phyloP scores from a whole-genome alignment of 306 rosid genomes.

The Acacia crassicarpa region DNA sequence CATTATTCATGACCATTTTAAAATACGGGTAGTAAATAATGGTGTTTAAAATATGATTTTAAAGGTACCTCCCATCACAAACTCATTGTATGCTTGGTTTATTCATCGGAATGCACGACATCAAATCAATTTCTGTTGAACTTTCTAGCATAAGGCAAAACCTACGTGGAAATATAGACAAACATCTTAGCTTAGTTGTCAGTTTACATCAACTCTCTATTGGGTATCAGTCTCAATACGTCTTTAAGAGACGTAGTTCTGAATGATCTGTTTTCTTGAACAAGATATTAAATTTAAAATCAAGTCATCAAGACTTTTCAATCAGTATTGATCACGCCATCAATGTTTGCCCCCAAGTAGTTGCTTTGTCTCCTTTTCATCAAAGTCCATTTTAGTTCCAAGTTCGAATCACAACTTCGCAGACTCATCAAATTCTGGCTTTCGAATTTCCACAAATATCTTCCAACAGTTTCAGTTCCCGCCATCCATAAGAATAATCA shows the following conservation, averaged over 20 bases:
- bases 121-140: too few relatives aligned
- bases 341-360: conserved; percentile 1
- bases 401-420: not conserved
- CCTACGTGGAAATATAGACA: too few relatives aligned
- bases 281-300: not conserved
- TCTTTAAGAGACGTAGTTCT: not conserved
- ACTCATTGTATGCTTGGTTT: too few relatives aligned
- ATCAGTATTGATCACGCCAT: not conserved
- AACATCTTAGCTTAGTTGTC: not conserved
- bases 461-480: not conserved
- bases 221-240: not conserved
- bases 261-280: not conserved
- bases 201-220: not conserved
- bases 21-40: too few relatives aligned
- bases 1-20: too few relatives aligned
- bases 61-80: too few relatives aligned
- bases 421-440: not conserved
- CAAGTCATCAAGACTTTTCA: not conserved
- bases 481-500: not conserved
- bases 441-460: not conserved
- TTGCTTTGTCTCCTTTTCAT: not conserved
- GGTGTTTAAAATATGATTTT: too few relatives aligned
- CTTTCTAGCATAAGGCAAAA: too few relatives aligned
- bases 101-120: too few relatives aligned
- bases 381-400: not conserved